Conservation (phyloP, 2,329 filamentous ascomycete genomes). For the Exophiala bonariae region DNA sequence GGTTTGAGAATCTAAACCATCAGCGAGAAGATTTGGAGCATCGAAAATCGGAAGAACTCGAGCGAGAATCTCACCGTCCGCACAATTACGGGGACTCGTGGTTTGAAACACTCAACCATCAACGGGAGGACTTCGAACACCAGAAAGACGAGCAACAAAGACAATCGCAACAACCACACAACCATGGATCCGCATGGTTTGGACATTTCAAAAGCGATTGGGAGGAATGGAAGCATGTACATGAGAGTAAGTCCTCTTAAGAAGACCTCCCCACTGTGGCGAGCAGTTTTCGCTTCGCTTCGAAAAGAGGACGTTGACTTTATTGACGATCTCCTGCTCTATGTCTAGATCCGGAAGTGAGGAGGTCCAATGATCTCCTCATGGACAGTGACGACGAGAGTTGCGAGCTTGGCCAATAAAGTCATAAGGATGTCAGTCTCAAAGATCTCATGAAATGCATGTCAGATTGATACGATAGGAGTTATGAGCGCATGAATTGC, state of each 20-base stretch:
- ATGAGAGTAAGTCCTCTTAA: conserved; percentile 10
- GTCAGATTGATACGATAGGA: too few relatives aligned
- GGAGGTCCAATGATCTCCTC: not conserved
- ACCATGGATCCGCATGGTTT: conserved; percentile 19
- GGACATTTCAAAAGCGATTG: conserved; percentile 14
- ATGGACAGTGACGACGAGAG: conserved; percentile 12
- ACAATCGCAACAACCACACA: conserved; percentile 7
- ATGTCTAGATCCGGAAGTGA: conserved; percentile 1
- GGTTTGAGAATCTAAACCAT: conserved; percentile 13
- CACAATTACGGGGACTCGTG: conserved; percentile 12
- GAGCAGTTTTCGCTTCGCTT: too few relatives aligned
- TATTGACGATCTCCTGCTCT: not conserved
- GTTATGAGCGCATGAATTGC: too few relatives aligned
- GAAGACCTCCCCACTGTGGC: not conserved
- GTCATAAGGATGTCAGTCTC: not conserved
- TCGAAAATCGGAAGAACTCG: not conserved
- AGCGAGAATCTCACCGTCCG: not conserved
- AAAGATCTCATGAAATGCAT: too few relatives aligned
- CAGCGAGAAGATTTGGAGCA: conserved; percentile 13
- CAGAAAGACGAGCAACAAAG: not conserved
- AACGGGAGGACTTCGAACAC: conserved; percentile 12
- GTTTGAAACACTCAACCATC: conserved; percentile 14
- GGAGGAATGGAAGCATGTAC: conserved; percentile 16
- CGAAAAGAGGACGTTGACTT: not conserved
- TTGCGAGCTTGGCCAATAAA: conserved; percentile 9